Base-by-base conservation (phyloP, 805 yeast species). In the Komagataella pseudopastoris region DNA sequence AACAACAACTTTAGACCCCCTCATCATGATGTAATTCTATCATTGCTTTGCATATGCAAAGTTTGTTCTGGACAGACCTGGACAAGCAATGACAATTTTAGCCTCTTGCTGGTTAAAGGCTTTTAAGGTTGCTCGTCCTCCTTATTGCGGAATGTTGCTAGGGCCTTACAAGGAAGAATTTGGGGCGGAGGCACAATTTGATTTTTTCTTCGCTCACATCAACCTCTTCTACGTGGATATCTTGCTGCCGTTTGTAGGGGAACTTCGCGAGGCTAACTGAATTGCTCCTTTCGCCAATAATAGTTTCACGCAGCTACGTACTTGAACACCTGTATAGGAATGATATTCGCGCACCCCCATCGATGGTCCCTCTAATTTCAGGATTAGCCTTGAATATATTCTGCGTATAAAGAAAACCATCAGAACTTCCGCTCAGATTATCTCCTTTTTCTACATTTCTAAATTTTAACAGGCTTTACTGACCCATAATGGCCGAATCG, bases 401-500 rank as follows among this genome's bases (percentile, higher is more conserved):
- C 39, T 30, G 39, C 39, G 39, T 30, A 14, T 30, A 30, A 30
- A 30, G 39, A 30, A 30, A 30, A 30, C 12, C 14, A 30, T 30
- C n/a, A 10, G 14, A 2, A 20, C 20, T 20, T 20, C 20, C 20
- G 39, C 39, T 30, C 14, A 8, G 39, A 30, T 12, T 30, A 4
- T 3, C 10, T 30, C 3, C 6, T 14, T 30, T 8, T 30, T 20
- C 23, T 44, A 44, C 5, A n/a, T 6, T 7, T 44, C 23, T 17
- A 2, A 5, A 2, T 14, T 8, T 6, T 8, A 44, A 14, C 16
- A 20, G 23, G 2, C n/a, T 44, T 44, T 44, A 8, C 7, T 20
- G 23, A 44, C 14, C 18, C 20, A 6, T 20, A 44, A 52, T 52
- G 50, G 46, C 45, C 18, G 55, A 49, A 23, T 23, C 54, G 2